Conservation (phyloP, 176 grass and related monocot species). For the Calamus simplicifolius region DNA sequence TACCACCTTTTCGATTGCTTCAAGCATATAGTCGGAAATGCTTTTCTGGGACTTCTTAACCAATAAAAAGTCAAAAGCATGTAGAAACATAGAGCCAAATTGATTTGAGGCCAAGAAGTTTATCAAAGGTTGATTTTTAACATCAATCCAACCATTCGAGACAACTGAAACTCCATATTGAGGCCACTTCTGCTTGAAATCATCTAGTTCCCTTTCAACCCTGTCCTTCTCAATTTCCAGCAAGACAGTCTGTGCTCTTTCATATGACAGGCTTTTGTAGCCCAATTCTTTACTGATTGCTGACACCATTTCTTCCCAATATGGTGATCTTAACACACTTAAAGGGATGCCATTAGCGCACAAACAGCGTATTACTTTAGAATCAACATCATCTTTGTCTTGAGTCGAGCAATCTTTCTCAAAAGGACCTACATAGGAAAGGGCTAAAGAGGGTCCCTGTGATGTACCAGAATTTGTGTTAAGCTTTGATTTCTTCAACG, state of each 20-base stretch:
- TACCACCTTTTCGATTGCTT: conserved; percentile 20
- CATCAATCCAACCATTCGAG: conserved; percentile 23
- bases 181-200: conserved; percentile 26
- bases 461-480: conserved; percentile 9
- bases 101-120: conserved; percentile 27
- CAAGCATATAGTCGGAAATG: conserved; percentile 19
- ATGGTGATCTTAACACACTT: conserved; percentile 21
- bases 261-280: conserved; percentile 19
- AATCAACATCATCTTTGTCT: conserved; percentile 23
- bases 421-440: conserved; percentile 19
- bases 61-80: conserved; percentile 17
- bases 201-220: conserved; percentile 22
- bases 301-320: conserved; percentile 28
- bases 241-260: conserved; percentile 19
- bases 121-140: conserved; percentile 23
- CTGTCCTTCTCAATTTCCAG: conserved; percentile 17
- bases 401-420: conserved; percentile 19
- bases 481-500: conserved; percentile 27
- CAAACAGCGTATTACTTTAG: conserved; percentile 25
- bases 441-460: conserved; percentile 18
- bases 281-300: conserved; percentile 30
- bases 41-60: conserved; percentile 24
- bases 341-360: conserved; percentile 33
- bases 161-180: conserved; percentile 25
- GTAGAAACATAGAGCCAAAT: conserved; percentile 24